Conservation (phyloP, 495 filamentous ascomycete genomes). For the Neurospora sp. region DNA sequence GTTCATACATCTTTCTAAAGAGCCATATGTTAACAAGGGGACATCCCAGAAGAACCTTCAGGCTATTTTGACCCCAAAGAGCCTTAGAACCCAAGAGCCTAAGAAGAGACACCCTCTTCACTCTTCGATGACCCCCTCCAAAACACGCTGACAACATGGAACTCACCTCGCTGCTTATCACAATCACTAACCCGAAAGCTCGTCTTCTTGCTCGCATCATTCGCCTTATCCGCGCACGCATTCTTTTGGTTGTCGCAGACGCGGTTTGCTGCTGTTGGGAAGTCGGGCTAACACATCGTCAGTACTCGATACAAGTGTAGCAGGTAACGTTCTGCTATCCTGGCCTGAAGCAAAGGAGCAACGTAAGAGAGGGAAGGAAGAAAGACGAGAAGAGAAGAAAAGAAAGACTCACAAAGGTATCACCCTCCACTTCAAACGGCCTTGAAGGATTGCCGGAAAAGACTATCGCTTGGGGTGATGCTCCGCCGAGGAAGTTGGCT, state of each 20-base stretch:
- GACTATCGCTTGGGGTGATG: conserved; percentile 18
- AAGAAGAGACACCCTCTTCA: background rate
- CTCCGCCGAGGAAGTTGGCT: conserved; percentile 12
- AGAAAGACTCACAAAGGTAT: conserved; percentile 40
- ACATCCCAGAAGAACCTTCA: background rate
- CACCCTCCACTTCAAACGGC: conserved; percentile 36
- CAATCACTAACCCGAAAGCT: conserved; percentile 24
- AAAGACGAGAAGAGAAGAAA: no score
- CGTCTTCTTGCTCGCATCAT: conserved; percentile 9
- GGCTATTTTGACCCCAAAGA: background rate
- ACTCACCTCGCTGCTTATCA: conserved; percentile 28
- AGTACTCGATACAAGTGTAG: no score
- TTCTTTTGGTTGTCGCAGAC: conserved; percentile 35
- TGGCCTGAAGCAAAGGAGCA: no score
- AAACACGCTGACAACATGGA: background rate
- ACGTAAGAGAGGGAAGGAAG: no score
- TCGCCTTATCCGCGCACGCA: conserved; percentile 24
- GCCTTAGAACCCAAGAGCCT: background rate
- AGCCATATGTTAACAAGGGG: background rate
- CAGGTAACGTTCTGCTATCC: no score
- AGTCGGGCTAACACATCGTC: conserved; percentile 19
- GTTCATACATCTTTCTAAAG: conserved; percentile 22
- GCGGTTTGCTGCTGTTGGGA: conserved; percentile 25
- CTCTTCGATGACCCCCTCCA: background rate
- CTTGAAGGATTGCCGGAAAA: conserved; percentile 25